Conservation (phyloP, 495 filamentous ascomycete genomes). For the Aspergillus campestris region DNA sequence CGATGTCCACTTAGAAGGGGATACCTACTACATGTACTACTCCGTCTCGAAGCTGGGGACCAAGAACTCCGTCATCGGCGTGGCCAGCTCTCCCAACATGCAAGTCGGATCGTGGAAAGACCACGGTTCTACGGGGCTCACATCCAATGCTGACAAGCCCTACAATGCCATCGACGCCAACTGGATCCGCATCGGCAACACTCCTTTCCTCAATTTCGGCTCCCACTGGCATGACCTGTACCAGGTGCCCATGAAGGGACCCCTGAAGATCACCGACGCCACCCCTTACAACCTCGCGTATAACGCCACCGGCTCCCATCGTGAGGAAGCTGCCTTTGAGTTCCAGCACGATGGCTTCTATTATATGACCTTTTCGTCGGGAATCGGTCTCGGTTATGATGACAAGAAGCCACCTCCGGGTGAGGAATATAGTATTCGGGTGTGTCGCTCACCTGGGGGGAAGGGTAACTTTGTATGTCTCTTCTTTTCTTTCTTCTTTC, state of each 20-base stretch:
- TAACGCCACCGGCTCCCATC: constrained; percentile 43
- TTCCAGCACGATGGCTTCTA: constrained; percentile 50
- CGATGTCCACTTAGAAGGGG: constrained; percentile 48
- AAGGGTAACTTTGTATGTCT: constrained; percentile 47
- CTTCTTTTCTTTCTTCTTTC: background rate
- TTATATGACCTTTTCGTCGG: constrained; percentile 59
- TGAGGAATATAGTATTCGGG: constrained; percentile 58
- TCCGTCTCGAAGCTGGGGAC: constrained; percentile 56
- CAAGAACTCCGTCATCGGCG: constrained; percentile 55
- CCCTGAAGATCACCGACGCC: constrained; percentile 28
- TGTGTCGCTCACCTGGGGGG: constrained; percentile 47
- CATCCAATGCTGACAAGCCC: constrained; percentile 30
- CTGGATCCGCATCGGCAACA: constrained; percentile 40
- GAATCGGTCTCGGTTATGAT: constrained; percentile 53
- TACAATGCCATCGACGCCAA: constrained; percentile 71
- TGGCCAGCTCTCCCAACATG: constrained; percentile 56
- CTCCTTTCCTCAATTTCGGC: constrained; percentile 55
- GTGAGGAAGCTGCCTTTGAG: constrained; percentile 51
- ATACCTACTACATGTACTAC: constrained; percentile 66
- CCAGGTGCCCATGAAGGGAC: constrained; percentile 47
- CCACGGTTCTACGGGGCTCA: constrained; percentile 42
- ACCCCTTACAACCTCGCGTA: constrained; percentile 45
- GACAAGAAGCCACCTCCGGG: constrained; percentile 41
- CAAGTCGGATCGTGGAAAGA: constrained; percentile 53
- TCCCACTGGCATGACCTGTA: constrained; percentile 62